Percentiles rank a stretch among this genome's conserved stretches.
Conservation (phyloP, 2,329 filamentous ascomycete species). For the Sarocladium oryzae region DNA sequence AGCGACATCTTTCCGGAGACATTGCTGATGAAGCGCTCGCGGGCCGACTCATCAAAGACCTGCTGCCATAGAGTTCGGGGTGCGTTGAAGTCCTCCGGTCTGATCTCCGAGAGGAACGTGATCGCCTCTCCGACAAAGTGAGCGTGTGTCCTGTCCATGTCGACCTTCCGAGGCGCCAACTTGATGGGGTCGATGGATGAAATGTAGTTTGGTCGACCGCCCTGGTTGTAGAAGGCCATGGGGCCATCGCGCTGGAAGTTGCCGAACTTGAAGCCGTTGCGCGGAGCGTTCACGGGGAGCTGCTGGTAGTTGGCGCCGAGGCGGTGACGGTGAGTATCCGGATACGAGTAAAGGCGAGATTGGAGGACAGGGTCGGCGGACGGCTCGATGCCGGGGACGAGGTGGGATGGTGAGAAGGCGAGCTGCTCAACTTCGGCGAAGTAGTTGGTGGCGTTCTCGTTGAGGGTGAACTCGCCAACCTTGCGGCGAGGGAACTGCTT, state of each 20-base stretch:
- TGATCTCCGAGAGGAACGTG: slow-evolving; percentile 30
- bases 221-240: slow-evolving; percentile 44
- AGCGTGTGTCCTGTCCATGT: slow-evolving; percentile 31
- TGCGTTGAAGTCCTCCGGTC: slow-evolving; percentile 35
- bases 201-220: slow-evolving; percentile 13
- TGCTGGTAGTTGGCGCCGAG: slow-evolving; percentile 59
- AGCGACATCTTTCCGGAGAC: slow-evolving; percentile 55
- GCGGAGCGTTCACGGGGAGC: slow-evolving; percentile 54
- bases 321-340: slow-evolving; percentile 57
- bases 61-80: slow-evolving; percentile 54
- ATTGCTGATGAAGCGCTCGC: slow-evolving; percentile 53
- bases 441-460: slow-evolving; percentile 60
- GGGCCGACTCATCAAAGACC: slow-evolving; percentile 52
- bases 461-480: slow-evolving; percentile 57
- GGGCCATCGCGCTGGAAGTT: slow-evolving; percentile 57
- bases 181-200: slow-evolving; percentile 24
- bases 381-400: slow-evolving; percentile 58
- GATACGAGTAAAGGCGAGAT: slow-evolving; percentile 54
- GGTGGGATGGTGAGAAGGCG: slow-evolving; percentile 56
- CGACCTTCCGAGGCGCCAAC: slow-evolving; percentile 27
- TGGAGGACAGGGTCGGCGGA: slow-evolving; percentile 58
- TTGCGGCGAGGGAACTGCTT: slow-evolving; percentile 52
- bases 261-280: slow-evolving; percentile 40
- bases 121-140: slow-evolving; percentile 32
- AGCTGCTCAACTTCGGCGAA: slow-evolving; percentile 65